Evolutionary conservation across 208 protist genomes (phyloP).

Genomic region (Endotrypanum monterogeii): DNA sequence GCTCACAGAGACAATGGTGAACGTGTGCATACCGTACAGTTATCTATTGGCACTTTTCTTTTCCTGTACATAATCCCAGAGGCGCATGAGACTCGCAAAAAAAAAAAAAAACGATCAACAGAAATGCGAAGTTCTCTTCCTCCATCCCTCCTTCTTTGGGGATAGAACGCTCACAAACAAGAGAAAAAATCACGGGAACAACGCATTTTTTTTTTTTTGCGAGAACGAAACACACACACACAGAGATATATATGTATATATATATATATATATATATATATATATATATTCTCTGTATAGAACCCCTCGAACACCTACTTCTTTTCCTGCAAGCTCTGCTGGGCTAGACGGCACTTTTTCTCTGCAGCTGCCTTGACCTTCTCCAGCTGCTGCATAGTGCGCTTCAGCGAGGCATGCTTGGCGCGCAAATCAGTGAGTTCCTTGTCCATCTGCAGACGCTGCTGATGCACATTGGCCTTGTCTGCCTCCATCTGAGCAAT

Average conservation of each 20-base stretch:
- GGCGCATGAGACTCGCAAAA: too few relatives aligned
- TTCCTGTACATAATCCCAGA: neutral
- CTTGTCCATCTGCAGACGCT: conserved; percentile 69
- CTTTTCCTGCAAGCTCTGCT: conserved; percentile 38
- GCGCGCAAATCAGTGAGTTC: conserved; percentile 62
- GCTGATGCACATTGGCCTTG: conserved; percentile 61
- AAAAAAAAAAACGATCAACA: neutral
- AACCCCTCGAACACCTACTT: conserved; percentile 18
- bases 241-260: neutral
- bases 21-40: neutral
- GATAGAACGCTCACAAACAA: neutral
- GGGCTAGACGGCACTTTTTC: conserved; percentile 74
- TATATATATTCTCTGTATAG: too few relatives aligned
- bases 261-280: too few relatives aligned
- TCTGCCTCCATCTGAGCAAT: conserved; percentile 52
- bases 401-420: conserved; percentile 51
- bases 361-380: conserved; percentile 52
- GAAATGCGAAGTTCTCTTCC: neutral
- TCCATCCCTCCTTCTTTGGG: neutral
- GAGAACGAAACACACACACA: too few relatives aligned
- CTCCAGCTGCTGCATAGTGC: conserved; percentile 58
- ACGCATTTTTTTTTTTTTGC: too few relatives aligned
- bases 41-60: neutral
- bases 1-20: neutral
- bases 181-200: neutral